Conservation (phyloP, 306 rosid genomes). For the Inga oerstediana region DNA sequence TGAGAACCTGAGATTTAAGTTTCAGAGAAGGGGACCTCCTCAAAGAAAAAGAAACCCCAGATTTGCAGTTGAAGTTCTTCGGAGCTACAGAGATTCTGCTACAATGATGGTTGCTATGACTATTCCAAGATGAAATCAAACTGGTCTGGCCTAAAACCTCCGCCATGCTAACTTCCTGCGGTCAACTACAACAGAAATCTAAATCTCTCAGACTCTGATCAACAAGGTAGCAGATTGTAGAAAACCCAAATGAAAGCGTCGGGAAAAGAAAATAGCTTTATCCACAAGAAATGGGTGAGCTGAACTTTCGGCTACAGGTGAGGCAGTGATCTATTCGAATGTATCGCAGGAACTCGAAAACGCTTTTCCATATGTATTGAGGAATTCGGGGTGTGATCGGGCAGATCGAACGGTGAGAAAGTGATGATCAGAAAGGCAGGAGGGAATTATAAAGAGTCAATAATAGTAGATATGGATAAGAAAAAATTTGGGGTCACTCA, state of each 20-base stretch:
- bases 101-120: conserved; percentile 11
- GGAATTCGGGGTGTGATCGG: neutral
- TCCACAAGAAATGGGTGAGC: conserved; percentile 34
- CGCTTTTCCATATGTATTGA: neutral
- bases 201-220: neutral
- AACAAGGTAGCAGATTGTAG: neutral
- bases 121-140: conserved; percentile 50
- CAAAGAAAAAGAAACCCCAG: conserved; percentile 24
- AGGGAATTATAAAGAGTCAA: neutral
- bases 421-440: neutral
- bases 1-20: conserved; percentile 40
- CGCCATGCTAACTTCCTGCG: conserved; percentile 46
- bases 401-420: conserved; percentile 29
- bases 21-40: conserved; percentile 45
- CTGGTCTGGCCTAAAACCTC: conserved; percentile 50
- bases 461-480: neutral
- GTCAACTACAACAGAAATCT: neutral
- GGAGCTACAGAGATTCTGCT: conserved; percentile 41
- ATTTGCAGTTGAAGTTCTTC: conserved; percentile 30
- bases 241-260: neutral
- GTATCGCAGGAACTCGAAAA: neutral
- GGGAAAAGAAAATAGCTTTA: conserved; percentile 29
- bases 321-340: neutral
- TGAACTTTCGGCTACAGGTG: neutral
- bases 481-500: neutral